phyloP scores from a whole-genome alignment of 1,284 basidiomycete species.

The Trichosporon sp. region DNA sequence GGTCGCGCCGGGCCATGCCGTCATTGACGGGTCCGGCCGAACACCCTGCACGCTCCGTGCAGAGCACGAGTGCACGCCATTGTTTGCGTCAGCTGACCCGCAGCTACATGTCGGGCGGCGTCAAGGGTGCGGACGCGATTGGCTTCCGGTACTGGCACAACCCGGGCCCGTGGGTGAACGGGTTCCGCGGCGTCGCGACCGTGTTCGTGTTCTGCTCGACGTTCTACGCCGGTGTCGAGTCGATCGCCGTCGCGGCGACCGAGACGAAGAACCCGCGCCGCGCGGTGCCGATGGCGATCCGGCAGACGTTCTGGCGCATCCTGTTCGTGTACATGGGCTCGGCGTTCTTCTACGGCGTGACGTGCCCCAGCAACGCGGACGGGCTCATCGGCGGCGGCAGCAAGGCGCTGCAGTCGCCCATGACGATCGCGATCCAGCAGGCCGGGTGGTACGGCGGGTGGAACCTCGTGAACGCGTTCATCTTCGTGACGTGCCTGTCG shows the following conservation, averaged over 20 bases:
- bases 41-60: neutral
- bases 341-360: conserved; percentile 63
- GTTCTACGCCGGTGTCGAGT: conserved; percentile 37
- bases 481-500: conserved; percentile 53
- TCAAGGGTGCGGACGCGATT: conserved; percentile 44
- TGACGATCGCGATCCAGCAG: conserved; percentile 64
- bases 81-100: neutral
- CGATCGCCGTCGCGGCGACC: conserved; percentile 50
- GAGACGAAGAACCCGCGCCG: conserved; percentile 61
- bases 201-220: conserved; percentile 24
- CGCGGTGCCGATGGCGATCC: conserved; percentile 71
- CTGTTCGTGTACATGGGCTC: conserved; percentile 63
- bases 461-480: conserved; percentile 62
- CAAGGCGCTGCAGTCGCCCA: conserved; percentile 67
- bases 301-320: conserved; percentile 71
- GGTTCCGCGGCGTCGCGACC: conserved; percentile 21
- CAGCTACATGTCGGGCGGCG: conserved; percentile 53
- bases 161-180: conserved; percentile 50
- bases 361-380: conserved; percentile 64
- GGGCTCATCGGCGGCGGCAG: conserved; percentile 56
- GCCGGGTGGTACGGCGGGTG: conserved; percentile 72
- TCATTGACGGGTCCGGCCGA: neutral
- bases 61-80: conserved; percentile 42
- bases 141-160: conserved; percentile 53
- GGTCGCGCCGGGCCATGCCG: neutral